Percentiles rank a stretch among this genome's conserved stretches.
These are phyloP conservation scores for Penicillium egyptiacum DNA, from an alignment of 495 filamentous ascomycete genomes.

Conservation along the genomic window DNA sequence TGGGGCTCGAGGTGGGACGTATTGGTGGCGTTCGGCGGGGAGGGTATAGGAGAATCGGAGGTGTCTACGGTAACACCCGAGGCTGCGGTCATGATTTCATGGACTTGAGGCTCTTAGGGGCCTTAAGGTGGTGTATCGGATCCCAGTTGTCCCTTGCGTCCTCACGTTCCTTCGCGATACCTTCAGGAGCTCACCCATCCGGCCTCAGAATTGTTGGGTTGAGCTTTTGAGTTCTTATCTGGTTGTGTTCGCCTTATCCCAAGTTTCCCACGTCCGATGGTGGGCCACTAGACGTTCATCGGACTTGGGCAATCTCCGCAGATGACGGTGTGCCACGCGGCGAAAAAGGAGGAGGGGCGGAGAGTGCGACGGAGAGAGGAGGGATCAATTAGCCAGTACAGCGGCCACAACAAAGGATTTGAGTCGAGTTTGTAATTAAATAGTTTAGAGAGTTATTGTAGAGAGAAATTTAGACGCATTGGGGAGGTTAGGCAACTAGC, in stretches of 20 bases:
- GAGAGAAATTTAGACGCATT: neutral
- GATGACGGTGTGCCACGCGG: slow-evolving; percentile 26
- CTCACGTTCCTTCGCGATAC: slow-evolving; percentile 20
- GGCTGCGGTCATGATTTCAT: slow-evolving; percentile 35
- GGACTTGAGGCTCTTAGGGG: slow-evolving; percentile 18
- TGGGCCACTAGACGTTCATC: slow-evolving; percentile 24
- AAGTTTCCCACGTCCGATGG: slow-evolving; percentile 8
- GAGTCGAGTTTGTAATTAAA: slow-evolving; percentile 1
- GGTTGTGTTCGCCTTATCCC: neutral
- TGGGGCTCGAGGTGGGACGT: slow-evolving; percentile 6
- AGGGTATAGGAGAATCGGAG: slow-evolving; percentile 15
- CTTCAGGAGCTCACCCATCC: slow-evolving; percentile 27
- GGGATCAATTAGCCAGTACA: slow-evolving; percentile 5
- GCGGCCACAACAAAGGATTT: neutral
- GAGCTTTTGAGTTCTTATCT: neutral
- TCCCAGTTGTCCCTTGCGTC: slow-evolving; percentile 17
- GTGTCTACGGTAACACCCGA: slow-evolving; percentile 24
- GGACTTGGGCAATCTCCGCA: slow-evolving; percentile 25
- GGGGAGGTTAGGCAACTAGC: neutral
- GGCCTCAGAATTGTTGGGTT: slow-evolving; percentile 8
- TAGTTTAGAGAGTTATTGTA: neutral
- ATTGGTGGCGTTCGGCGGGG: slow-evolving; percentile 15
- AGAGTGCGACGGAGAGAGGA: slow-evolving; percentile 24
- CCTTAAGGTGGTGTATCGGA: slow-evolving; percentile 13
- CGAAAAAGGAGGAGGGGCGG: slow-evolving; percentile 30